Base-by-base conservation (phyloP, 2,329 filamentous ascomycete genomes). In the Claviceps monticola region DNA sequence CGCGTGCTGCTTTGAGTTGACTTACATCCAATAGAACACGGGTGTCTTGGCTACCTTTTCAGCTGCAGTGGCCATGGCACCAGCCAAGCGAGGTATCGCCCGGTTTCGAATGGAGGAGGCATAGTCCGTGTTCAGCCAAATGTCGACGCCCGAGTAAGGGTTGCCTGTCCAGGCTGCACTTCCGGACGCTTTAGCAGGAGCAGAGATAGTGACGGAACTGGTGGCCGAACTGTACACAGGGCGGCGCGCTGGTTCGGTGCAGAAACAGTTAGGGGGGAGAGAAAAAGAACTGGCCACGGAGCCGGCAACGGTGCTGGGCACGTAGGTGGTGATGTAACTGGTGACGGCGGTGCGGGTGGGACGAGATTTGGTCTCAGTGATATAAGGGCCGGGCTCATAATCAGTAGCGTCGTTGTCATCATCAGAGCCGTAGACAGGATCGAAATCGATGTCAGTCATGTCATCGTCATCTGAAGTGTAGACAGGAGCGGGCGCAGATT, bases 21-120 rank as follows among this genome's bases (percentile, higher is more conserved):
- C 68, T 65, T 59, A 75, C 68, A 74, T 64, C 74, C 72, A 77
- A 64, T 73, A 71, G 62, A 75, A 78, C 48, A 70, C 73, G 26
- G 75, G 73, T 1, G 78, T 72, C 54, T 75, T 67, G 51, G 73
- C 75, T 38, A 75, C 74, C 47, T 69, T 71, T 19, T 71, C 70
- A 5, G 75, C 74, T 55, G 71, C 74, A 17, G 76, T 73, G 14
- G 73, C 73, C 61, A 76, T 67, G 23, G 77, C 70, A 4, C 75
- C 72, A 9, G 76, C 76, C 54, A 87, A 66, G 16, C 76, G 78
- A 8, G 83, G 82, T 19, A 86, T 74, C 7, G 83, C 83, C 17
- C 74, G 66, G 38, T 62, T 72, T 51, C 71, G 69, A 52, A 80
- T 69, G 62, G 79, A 74, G 17, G 73, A 74, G n/a, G 72, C 68